Evolutionary conservation across 2,329 filamentous ascomycete species (phyloP), one percentile per base, ranked within the genome.

Genomic region (Penicillium frequentans): DNA sequence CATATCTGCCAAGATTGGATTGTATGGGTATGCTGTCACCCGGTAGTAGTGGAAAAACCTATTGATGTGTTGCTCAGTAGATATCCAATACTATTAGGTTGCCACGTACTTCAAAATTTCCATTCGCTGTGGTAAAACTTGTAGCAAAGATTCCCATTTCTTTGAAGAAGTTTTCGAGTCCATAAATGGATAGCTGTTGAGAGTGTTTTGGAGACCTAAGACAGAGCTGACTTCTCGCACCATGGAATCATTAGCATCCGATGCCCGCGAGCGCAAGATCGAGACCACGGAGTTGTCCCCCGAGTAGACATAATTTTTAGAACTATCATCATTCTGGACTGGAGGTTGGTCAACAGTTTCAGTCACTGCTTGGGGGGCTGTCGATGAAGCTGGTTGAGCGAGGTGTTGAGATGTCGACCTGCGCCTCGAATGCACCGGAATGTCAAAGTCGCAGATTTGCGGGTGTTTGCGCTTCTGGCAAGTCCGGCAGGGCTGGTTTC

Each of bases 21-120:
- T 73, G 47, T 71, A 72, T 2, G 70, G 69, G 21, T 72, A 67
- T 1, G 67, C 67, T 1, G 54, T 68, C 21, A 67, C 49, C 5
- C 62, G 68, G 26, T 72, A 70, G 35, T 64, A 70, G 54, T 72
- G 69, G 21, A 72, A 72, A 44, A 70, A 72, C 35, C 70, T 72
- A 39, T 14, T 14, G 19, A 6, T 58, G 13, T 21, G 5, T 57
- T 14, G 54, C 45, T 52, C 16, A 52, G 35, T 7, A n/a, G 14
- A 43, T 24, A 31, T 26, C 13, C 33, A 11, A 35, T 9, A 33
- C 6, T 39, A 8, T 10, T 26, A 9, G 14, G 3, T 6, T 16
- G 4, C 21, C 13, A 49, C 65, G 7, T 58, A 70, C 69, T 68
- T 70, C 27, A 70, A 52, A 4, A 70, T 64, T 31, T 70, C 68